phyloP scores from a whole-genome alignment of 2,329 filamentous ascomycete genomes.

The Huntiella decipiens region DNA sequence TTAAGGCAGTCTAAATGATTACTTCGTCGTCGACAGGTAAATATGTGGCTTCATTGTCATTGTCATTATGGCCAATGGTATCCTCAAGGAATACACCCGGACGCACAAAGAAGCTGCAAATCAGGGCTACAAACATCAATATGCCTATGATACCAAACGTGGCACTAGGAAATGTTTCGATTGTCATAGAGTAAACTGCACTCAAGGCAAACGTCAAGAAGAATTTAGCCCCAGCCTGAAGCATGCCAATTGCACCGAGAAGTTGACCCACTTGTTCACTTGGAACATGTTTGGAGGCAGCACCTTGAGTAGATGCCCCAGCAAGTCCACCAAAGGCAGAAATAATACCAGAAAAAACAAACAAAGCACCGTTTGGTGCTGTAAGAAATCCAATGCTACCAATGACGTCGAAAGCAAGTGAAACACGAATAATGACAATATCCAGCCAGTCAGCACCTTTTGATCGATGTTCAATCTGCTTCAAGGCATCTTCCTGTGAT shows the following conservation, averaged over 20 bases:
- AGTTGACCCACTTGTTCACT: constrained; percentile 64
- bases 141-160: constrained; percentile 36
- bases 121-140: constrained; percentile 3
- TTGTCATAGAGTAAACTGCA: constrained; percentile 65
- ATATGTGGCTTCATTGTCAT: neutral
- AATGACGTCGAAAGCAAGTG: constrained; percentile 56
- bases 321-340: constrained; percentile 69
- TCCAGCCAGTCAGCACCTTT: constrained; percentile 62
- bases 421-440: constrained; percentile 53
- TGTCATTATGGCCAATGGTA: constrained; percentile 1
- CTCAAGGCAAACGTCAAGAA: constrained; percentile 70
- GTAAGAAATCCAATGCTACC: constrained; percentile 61
- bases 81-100: constrained; percentile 8
- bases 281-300: constrained; percentile 80
- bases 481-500: constrained; percentile 2
- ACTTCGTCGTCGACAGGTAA: constrained; percentile 8
- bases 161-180: constrained; percentile 58
- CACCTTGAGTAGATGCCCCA: constrained; percentile 64
- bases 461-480: constrained; percentile 20
- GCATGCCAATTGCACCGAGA: constrained; percentile 69
- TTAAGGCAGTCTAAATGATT: constrained; percentile 3
- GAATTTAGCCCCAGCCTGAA: constrained; percentile 67
- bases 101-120: constrained; percentile 4
- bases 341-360: constrained; percentile 52
- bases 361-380: constrained; percentile 39